Base-by-base conservation (phyloP, 2,329 filamentous ascomycete species). In the Pestalotiopsis sp. region DNA sequence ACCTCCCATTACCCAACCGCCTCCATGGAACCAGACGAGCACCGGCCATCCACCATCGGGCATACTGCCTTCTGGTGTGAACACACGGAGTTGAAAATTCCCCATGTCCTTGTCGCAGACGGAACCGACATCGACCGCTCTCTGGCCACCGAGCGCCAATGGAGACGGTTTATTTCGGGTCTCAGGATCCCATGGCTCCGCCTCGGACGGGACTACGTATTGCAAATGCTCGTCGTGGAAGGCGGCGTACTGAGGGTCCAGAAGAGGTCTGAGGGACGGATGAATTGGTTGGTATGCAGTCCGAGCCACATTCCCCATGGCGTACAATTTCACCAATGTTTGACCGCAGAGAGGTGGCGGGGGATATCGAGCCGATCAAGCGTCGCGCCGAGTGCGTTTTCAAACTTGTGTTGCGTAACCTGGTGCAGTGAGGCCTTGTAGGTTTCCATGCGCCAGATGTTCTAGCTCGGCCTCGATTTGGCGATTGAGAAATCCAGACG, bases 21-120 rank as follows among this genome's bases (percentile, higher is more conserved):
- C 81, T 25, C 81, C 81, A 59, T 82, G 81, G 27, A 77, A 78
- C 81, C 80, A 82, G 9, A 82, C 66, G n/a, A 82, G 73, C 4
- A 75, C 73, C 2, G 80, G 80, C 80, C 79, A 81, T 2, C 77
- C 79, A 5, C 68, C 68, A 0, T 66, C 66, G 6, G 76, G 75
- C 23, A 69, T 63, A 2, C 72, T 58, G 2, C 73, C 72, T 1
- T 69, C 71, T 2, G 80, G 80, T 2, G 71, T 74, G 64, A 80
- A 82, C 7, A 77, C 73, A n/a, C 80, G 74, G 5, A 78, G 72
- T 3, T 73, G 70, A 38, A 80, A 79, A 12, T 70, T 70, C 4
- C 70, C 73, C 1, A 81, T 66, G 1, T 73, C 68, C 3, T 76
- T 63, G 57, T 80, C 79, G 2, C 71, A 39, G 12, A 75, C 73